These are phyloP conservation scores for Melanomma pulvis-pyrius DNA, from an alignment of 495 filamentous ascomycete species.

Conservation along the genomic window DNA sequence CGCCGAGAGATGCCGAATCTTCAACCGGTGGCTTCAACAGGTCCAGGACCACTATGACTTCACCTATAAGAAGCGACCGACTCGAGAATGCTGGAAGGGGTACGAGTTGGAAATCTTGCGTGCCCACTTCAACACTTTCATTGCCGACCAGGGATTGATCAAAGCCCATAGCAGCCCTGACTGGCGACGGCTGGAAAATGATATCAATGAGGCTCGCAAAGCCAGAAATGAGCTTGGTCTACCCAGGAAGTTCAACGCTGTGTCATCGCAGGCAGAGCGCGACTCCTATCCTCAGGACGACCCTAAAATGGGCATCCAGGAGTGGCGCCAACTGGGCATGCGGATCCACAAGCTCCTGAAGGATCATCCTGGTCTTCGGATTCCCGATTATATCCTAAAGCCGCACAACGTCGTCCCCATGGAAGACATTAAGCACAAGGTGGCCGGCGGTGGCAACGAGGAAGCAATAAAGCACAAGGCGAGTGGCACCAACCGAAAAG, in stretches of 20 bases:
- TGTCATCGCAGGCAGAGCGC: neutral
- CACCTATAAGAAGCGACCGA: neutral
- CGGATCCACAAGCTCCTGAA: neutral
- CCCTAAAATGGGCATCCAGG: conserved; percentile 1
- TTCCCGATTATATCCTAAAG: neutral
- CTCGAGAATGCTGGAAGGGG: neutral
- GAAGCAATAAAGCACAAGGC: neutral
- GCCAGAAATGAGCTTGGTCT: neutral
- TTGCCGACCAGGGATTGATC: neutral
- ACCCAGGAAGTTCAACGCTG: neutral
- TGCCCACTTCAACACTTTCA: conserved; percentile 3
- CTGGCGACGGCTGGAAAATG: neutral
- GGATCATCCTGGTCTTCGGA: neutral
- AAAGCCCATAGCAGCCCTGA: neutral
- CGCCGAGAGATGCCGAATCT: neutral
- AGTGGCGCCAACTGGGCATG: conserved; percentile 6
- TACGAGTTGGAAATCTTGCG: neutral
- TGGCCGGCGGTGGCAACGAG: neutral
- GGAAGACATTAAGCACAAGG: neutral
- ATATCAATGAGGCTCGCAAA: neutral
- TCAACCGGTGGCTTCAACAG: conserved; percentile 6
- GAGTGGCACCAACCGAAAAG: neutral
- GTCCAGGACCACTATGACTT: neutral
- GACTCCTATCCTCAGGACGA: neutral
- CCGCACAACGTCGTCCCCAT: neutral